Base-by-base conservation (phyloP, 2,329 filamentous ascomycete species). In the Stylonectria norvegica region DNA sequence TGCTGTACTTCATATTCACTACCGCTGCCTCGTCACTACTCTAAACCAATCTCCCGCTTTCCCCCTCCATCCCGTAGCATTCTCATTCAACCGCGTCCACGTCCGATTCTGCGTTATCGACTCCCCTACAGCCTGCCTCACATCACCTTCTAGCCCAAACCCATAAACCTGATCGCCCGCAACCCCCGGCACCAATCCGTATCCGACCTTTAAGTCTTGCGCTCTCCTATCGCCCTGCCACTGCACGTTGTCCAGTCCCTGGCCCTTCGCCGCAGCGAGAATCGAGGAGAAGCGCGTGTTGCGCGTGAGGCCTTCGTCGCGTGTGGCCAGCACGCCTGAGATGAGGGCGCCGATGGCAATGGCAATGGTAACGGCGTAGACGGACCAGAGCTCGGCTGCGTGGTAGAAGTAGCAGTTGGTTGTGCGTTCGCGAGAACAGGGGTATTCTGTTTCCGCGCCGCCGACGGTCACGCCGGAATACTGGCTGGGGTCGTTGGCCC, bases 111-210 rank as follows among this genome's bases (percentile, higher is more conserved):
- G n/a, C n/a, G n/a, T n/a, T n/a, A n/a, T n/a, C n/a, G n/a, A n/a
- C n/a, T n/a, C n/a, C n/a, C n/a, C n/a, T n/a, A n/a, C n/a, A n/a
- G n/a, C 53, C 40, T 56, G 53, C 6, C 45, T 45, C 17, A 56
- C 53, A n/a, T 56, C 53, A 4, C 53, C 53, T 18, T 56, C 53
- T 14, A 56, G 43, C 2, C 53, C 53, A 10, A 56, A 56, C 15
- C 50, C 52, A 15, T 56, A 52, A 14, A 38, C 43, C 30, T 38
- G 44, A 37, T 53, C 53, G 3, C 53, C 53, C 14, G 41, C 36
- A 15, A 36, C 39, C 18, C 53, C 42, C 7, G 53, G 43, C 34
- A 56, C 53, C 27, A 53, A 14, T 5, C 53, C 53, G 25, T 49
- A 56, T 1, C 53, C 53, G 15, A 56, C 55, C 32, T 52, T 56